Evolutionary conservation across 2,329 filamentous ascomycete genomes (phyloP), one percentile per base, ranked within the genome.

Genomic region (Alternaria sp.): DNA sequence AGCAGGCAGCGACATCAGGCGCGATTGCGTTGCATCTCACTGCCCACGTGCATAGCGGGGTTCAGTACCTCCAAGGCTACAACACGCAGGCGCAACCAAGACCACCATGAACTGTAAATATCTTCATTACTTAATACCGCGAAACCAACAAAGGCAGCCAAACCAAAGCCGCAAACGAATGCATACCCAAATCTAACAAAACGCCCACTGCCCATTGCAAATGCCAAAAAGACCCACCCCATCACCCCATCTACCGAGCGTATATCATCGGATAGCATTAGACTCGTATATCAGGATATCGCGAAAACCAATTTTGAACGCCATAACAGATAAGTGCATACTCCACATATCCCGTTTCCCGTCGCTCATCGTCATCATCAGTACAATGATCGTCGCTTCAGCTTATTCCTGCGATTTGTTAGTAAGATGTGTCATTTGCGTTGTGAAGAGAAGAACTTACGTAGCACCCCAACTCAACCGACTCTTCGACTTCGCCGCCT

Each of bases 401-500:
- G 30, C 15, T 69, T 69, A 23, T 64, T 68, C 13, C 67, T 69
- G n/a, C 2, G 7, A 10, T 9, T 3, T 6, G 51, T 67, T 49
- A 67, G 65, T n/a, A n/a, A n/a, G n/a, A n/a, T n/a, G n/a, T n/a
- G n/a, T n/a, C n/a, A n/a, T n/a, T n/a, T n/a, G n/a, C n/a, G n/a
- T n/a, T n/a, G n/a, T n/a, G n/a, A n/a, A n/a, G n/a, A n/a, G n/a
- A n/a, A n/a, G n/a, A n/a, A 72, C 72, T 70, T 64, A 73, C 72
- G 69, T 69, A 62, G 66, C 64, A 57, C 64, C 62, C 72, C 73
- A 74, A 45, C 61, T 66, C 57, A 50, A 45, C 10, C 54, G 50
- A 19, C 69, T 72, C 61, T 66, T 67, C 36, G 67, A 62, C 49
- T 58, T 69, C 17, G 46, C 40, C 7, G 47, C 59, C 15, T 62